Percentiles rank a stretch among this genome's conserved stretches.
Evolutionary conservation across 441 rosid genomes (phyloP).

Genomic region (Erodium texanum): DNA sequence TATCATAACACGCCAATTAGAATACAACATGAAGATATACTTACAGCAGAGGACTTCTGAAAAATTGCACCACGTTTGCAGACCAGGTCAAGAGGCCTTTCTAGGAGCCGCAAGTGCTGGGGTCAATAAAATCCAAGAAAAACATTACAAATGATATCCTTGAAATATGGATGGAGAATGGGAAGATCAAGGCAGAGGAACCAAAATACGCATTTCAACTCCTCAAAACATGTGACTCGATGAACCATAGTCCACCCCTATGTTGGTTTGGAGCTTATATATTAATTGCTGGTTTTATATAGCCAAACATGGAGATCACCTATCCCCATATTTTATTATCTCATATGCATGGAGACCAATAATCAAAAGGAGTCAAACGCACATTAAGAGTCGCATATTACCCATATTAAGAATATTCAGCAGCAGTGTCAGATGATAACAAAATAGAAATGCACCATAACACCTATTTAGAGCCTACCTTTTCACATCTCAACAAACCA

Average conservation of each 20-base stretch:
- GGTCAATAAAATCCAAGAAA: conserved; percentile 11
- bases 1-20: background rate
- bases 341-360: conserved; percentile 6
- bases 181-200: conserved; percentile 5
- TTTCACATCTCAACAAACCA: conserved; percentile 61
- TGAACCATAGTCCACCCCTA: background rate
- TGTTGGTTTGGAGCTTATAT: background rate
- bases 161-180: conserved; percentile 6
- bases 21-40: conserved; percentile 25
- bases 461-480: conserved; percentile 40
- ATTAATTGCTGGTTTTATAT: background rate
- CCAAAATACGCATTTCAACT: background rate
- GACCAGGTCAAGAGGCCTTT: conserved; percentile 77
- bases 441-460: conserved; percentile 5
- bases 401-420: background rate
- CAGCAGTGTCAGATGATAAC: conserved; percentile 10
- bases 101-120: conserved; percentile 77
- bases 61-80: conserved; percentile 61
- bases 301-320: background rate
- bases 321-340: conserved; percentile 1
- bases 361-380: background rate
- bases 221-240: background rate
- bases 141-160: background rate
- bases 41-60: conserved; percentile 69
- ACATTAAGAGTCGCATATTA: background rate